These are phyloP conservation scores for Coemansia pectinata DNA, from an alignment of 192 early-diverging fungal genomes.

Conservation along the genomic window DNA sequence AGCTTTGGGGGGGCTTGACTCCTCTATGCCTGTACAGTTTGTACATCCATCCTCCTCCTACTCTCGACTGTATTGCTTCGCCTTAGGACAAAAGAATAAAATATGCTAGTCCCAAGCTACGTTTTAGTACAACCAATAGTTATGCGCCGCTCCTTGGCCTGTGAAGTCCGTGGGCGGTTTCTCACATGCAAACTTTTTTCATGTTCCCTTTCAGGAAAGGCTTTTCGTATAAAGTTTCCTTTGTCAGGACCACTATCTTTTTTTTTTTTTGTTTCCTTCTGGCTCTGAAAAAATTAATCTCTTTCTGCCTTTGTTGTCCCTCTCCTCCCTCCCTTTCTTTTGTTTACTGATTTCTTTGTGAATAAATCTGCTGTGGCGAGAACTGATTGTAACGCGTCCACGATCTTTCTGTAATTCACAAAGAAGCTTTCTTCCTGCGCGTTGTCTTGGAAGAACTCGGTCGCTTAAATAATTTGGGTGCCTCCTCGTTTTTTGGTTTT, in stretches of 20 bases:
- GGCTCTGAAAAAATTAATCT: background rate
- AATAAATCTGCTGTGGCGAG: background rate
- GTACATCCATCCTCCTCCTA: too few relatives aligned
- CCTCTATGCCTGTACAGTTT: too few relatives aligned
- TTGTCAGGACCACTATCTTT: background rate
- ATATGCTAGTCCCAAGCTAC: too few relatives aligned
- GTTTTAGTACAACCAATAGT: background rate
- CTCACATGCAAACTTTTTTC: background rate
- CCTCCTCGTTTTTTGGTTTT: background rate
- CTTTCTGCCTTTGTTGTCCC: background rate
- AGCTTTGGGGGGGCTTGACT: too few relatives aligned
- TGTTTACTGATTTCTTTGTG: background rate
- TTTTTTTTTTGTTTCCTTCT: background rate
- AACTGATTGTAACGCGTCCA: background rate
- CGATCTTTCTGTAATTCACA: background rate
- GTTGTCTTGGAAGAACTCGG: too few relatives aligned
- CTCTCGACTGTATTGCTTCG: too few relatives aligned
- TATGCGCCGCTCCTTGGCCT: background rate
- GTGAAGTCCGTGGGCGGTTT: background rate
- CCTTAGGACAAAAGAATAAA: too few relatives aligned
- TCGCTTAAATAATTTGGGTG: too few relatives aligned
- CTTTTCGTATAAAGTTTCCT: background rate
- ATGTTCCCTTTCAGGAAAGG: background rate
- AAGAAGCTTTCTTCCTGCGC: background rate
- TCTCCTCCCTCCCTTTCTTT: conserved; percentile 1